Evolutionary conservation across 2,329 filamentous ascomycete genomes (phyloP), one percentile per base, ranked within the genome.

Genomic region (Arthroderma sp.): DNA sequence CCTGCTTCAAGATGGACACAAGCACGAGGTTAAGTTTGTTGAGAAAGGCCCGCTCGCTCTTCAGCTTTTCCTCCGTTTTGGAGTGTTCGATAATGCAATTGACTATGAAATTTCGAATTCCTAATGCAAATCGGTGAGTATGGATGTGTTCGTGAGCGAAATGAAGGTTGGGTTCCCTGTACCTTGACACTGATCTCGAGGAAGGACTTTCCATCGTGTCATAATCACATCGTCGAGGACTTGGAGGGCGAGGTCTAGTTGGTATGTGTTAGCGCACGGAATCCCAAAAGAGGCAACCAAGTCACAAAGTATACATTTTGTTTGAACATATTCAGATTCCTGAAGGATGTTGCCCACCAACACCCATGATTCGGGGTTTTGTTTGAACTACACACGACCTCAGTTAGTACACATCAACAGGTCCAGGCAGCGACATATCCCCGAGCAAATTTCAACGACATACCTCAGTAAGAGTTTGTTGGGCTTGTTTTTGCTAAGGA

Each of bases 21-120:
- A 98, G 86, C 59, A 97, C 91, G 66, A 98, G 82, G 69, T 98
- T 98, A 61, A 98, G 84, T 79, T 98, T 98, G 81, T 97, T 97
- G 69, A 98, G 79, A 60, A 98, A 83, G 35, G 91, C 91, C 69
- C 88, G 86, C 74, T 97, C 86, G 66, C 81, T 77, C 71, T 85
- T 87, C 65, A 96, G 79, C 63, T 85, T 86, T 69, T 97, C 91
- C 73, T 97, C 91, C 61, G 89, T 87, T 72, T 82, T 85, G 51
- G 93, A 97, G 71, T 85, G 87, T 71, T 95, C 85, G 70, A 98
- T 91, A 73, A 98, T 98, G 77, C 95, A 95, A 76, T 94, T 90
- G 67, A 98, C 93, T 61, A 98, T 88, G 72, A 98, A 98, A 78
- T 98, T 98, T 67, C 93, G 90, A 69, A 98, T 98, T 63, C 93